Evolutionary conservation across 371 early-diverging fungal genomes (phyloP).

Genomic region (Mortierella sp.): DNA sequence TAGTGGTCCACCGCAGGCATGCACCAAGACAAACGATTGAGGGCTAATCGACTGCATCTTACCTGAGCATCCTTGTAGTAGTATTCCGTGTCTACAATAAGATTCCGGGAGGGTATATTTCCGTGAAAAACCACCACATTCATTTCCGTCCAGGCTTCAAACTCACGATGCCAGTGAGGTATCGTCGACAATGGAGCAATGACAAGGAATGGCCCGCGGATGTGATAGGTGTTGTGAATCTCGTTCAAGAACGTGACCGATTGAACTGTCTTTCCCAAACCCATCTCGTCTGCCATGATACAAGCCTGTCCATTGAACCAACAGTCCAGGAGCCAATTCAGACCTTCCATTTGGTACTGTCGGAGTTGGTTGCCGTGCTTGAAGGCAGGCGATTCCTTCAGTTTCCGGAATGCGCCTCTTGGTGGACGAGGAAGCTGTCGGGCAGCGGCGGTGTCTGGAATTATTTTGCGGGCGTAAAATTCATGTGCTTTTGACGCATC

Average conservation of each 20-base stretch:
- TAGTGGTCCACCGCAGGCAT: background rate
- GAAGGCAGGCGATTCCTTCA: conserved; percentile 75
- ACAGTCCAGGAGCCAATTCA: conserved; percentile 83
- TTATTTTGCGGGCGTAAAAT: conserved; percentile 63
- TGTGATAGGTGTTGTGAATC: conserved; percentile 71
- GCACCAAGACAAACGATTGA: background rate
- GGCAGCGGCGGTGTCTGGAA: conserved; percentile 61
- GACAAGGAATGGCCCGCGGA: conserved; percentile 80
- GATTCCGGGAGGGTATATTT: conserved; percentile 64
- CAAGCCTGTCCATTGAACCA: conserved; percentile 74
- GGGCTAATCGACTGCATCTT: background rate
- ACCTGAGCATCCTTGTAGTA: conserved; percentile 69
- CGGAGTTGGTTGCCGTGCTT: conserved; percentile 81
- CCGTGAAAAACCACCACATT: conserved; percentile 84
- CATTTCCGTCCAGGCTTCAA: conserved; percentile 82
- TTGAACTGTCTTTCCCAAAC: conserved; percentile 89
- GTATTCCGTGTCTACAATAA: conserved; percentile 81
- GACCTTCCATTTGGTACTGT: conserved; percentile 79
- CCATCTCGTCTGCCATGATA: conserved; percentile 93
- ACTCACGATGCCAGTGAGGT: conserved; percentile 84
- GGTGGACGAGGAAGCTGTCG: conserved; percentile 67
- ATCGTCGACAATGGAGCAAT: conserved; percentile 85
- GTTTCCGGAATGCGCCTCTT: conserved; percentile 67
- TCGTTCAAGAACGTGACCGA: conserved; percentile 79
- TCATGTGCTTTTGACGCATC: conserved; percentile 63